Evolutionary conservation across 2,329 filamentous ascomycete species (phyloP), one percentile per base, ranked within the genome.

Genomic region (Pestalotiopsis sp.): DNA sequence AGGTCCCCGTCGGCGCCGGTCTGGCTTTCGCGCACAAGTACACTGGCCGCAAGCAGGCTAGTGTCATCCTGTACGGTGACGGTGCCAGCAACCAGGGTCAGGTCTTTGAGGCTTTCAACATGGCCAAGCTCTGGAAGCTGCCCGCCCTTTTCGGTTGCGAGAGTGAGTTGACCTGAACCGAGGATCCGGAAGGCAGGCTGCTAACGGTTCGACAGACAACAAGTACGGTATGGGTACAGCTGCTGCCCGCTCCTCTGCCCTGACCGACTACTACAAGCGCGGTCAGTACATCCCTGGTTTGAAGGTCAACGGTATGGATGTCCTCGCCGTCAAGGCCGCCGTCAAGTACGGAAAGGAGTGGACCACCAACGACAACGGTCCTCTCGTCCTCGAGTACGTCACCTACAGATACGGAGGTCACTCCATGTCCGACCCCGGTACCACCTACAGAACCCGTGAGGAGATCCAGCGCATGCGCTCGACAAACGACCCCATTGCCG

Each of bases 211-310:
- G 38, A 20, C 68, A 97, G 95, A 99, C 90, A 99, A 99, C 92
- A 99, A 99, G 86, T 99, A 99, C 83, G 96, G 96, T 83, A 99
- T 99, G 96, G 96, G 96, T 85, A 99, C 96, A 72, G 93, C 96
- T 71, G 95, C 96, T 75, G 92, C 92, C 84, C 94, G 96, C 78
- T 95, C 96, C 71, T 95, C 96, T 70, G 96, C 96, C 77, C 86
- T 98, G 80, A 98, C 96, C 82, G 96, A 99, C 83, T 99, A 99
- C 91, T 98, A 99, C 91, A 98, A 98, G 92, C 95, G 96, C 85
- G 96, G 96, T 75, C 96, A 99, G 86, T 99, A 98, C 88, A 99
- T 99, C 75, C 95, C 96, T 69, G 96, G 96, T 86, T 90, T 99
- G 78, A 99, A 99, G 90, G 94, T 99, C 83, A 99, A 99, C 86